Base-by-base conservation (phyloP, 2,329 filamentous ascomycete genomes). In the Orbilia javanica region DNA sequence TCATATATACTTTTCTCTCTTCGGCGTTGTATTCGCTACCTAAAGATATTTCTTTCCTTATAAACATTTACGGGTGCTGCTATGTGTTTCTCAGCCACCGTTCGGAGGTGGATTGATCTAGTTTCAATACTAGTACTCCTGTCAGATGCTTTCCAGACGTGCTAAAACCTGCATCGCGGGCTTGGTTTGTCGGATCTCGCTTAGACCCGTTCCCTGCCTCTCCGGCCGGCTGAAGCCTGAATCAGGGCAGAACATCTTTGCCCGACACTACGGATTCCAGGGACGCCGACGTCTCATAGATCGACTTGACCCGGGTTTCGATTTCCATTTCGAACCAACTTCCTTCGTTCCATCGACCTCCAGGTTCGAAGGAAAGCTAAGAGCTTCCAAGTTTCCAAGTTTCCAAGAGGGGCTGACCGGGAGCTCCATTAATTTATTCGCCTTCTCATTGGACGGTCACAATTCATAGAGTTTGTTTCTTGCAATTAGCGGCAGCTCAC, bases 1-100 rank as follows among this genome's bases (percentile, higher is more conserved):
- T 53, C 50, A 71, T 70, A 63, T 57, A 2, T 62, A 53, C 36
- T 18, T 65, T 11, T 29, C 39, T 73, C 5, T 64, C 22, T 8
- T 64, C 48, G 39, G 65, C 53, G 22, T 3, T 48, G 31, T 65
- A 34, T 72, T 48, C 25, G 53, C 22, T 29, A 44, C 36, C 22
- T 22, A 39, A 44, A 53, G 29, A 64, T 22, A 62, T 20, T 42
- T 27, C 34, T 31, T 18, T 57, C 50, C 52, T 42, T 44, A 8
- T 8, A 10, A 13, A 15, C n/a, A 29, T 27, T 68, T 57, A 22
- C 3, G 3, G 29, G 29, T 31, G 29, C 29, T 7, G 7, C 29
- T 3, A 6, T 36, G n/a, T 39, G 25, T 52, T 62, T 52, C 66
- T 70, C 31, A 29, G 46, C 31, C 44, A 22, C 55, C 36, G 18